Evolutionary conservation across 495 filamentous ascomycete species (phyloP).

Genomic region (Lophium mytilinum): DNA sequence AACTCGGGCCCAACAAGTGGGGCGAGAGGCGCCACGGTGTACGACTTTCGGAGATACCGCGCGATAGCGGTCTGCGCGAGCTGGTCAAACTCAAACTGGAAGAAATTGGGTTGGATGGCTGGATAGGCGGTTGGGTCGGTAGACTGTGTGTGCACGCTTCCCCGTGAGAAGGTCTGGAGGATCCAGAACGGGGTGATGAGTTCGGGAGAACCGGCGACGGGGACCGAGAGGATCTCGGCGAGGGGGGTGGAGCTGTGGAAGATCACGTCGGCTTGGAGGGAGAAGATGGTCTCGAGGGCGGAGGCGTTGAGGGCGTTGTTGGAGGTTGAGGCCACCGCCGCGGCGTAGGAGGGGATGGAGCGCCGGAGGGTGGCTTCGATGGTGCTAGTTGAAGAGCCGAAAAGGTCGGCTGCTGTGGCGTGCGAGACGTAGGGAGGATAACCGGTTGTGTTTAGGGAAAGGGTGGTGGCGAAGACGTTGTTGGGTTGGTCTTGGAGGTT

Average conservation of each 20-base stretch:
- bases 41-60: not conserved
- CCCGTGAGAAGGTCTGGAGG: slow-evolving; percentile 14
- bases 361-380: slow-evolving; percentile 14
- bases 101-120: slow-evolving; percentile 13
- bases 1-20: slow-evolving; percentile 1
- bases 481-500: slow-evolving; percentile 19
- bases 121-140: not conserved
- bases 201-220: not conserved
- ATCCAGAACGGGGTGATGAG: slow-evolving; percentile 8
- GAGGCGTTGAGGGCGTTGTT: slow-evolving; percentile 43
- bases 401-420: slow-evolving; percentile 11
- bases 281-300: slow-evolving; percentile 65
- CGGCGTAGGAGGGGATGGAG: slow-evolving; percentile 28
- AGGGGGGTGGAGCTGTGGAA: slow-evolving; percentile 8
- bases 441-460: slow-evolving; percentile 8
- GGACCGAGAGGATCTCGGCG: slow-evolving; percentile 10
- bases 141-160: slow-evolving; percentile 7
- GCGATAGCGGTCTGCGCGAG: slow-evolving; percentile 2
- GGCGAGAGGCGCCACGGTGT: slow-evolving; percentile 5
- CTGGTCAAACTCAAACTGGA: slow-evolving; percentile 8
- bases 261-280: slow-evolving; percentile 54
- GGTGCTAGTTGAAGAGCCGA: slow-evolving; percentile 1
- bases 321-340: slow-evolving; percentile 32
- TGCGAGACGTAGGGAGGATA: slow-evolving; percentile 10
- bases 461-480: not conserved